Evolutionary conservation across 805 yeast genomes (phyloP).

Genomic region (Jamesozyma jinghongensis): DNA sequence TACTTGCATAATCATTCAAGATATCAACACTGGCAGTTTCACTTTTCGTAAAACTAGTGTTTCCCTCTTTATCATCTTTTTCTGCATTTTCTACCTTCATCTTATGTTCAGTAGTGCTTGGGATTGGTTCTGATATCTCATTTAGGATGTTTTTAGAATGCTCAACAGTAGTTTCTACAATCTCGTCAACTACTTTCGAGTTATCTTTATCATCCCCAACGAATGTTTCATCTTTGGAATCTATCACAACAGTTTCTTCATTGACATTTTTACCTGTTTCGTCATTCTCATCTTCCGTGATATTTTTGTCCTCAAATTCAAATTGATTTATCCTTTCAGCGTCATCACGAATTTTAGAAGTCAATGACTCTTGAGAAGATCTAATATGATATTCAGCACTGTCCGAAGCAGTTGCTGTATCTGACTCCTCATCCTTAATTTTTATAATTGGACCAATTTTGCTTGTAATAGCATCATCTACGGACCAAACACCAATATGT

Average conservation of each 20-base stretch:
- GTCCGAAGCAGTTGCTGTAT: background rate
- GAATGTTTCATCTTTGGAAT: background rate
- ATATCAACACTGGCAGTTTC: slow-evolving; percentile 6
- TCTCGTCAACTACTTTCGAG: too few species aligned
- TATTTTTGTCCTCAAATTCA: slow-evolving; percentile 18
- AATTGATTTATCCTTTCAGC: slow-evolving; percentile 13
- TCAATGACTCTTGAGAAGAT: slow-evolving; percentile 5
- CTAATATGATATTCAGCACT: background rate
- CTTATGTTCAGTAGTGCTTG: too few species aligned
- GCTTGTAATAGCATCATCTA: slow-evolving; percentile 24
- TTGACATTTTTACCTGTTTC: background rate
- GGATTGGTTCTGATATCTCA: too few species aligned
- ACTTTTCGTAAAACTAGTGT: too few species aligned
- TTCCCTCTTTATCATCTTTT: background rate
- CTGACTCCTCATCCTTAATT: slow-evolving; percentile 3
- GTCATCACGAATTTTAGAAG: slow-evolving; percentile 1
- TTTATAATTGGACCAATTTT: slow-evolving; percentile 22
- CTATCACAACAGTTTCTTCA: background rate
- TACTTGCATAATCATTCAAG: slow-evolving; percentile 7
- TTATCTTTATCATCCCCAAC: background rate
- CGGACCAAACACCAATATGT: slow-evolving; percentile 71
- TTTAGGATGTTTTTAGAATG: too few species aligned
- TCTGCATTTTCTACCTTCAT: background rate
- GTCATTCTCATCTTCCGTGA: background rate
- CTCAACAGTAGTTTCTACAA: too few species aligned